Conservation (phyloP, 345 rosid genomes). For the Linum usitatissimum region DNA sequence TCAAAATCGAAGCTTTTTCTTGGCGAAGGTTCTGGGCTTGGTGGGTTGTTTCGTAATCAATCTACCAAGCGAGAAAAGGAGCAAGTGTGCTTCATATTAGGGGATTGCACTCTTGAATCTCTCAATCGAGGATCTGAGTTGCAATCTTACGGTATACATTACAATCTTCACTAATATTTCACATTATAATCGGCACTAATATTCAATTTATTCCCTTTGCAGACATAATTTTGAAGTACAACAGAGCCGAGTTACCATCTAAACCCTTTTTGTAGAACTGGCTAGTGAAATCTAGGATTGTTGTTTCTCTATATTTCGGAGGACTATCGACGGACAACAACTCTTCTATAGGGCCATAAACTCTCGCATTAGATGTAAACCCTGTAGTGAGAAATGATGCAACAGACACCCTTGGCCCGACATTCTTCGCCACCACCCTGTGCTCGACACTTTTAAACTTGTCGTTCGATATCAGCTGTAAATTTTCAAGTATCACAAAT, state of each 20-base stretch:
- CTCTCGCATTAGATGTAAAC: not conserved
- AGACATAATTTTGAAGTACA: too few species aligned
- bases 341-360: not conserved
- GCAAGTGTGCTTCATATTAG: slow-evolving; percentile 47
- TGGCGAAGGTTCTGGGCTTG: not conserved
- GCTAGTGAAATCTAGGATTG: not conserved
- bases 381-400: not conserved
- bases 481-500: slow-evolving; percentile 11
- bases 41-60: not conserved
- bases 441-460: slow-evolving; percentile 16
- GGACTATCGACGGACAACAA: not conserved
- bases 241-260: not conserved
- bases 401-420: slow-evolving; percentile 13
- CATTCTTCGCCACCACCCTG: slow-evolving; percentile 6
- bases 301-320: not conserved
- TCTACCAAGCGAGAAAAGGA: not conserved
- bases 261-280: not conserved
- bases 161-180: too few species aligned
- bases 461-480: slow-evolving; percentile 17
- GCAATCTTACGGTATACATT: too few species aligned
- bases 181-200: too few species aligned
- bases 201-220: too few species aligned
- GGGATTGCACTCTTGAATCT: slow-evolving; percentile 36
- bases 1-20: too few species aligned
- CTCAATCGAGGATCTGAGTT: too few species aligned